Evolutionary conservation across 2,329 filamentous ascomycete genomes (phyloP).

Genomic region (Fusarium transvaalense): DNA sequence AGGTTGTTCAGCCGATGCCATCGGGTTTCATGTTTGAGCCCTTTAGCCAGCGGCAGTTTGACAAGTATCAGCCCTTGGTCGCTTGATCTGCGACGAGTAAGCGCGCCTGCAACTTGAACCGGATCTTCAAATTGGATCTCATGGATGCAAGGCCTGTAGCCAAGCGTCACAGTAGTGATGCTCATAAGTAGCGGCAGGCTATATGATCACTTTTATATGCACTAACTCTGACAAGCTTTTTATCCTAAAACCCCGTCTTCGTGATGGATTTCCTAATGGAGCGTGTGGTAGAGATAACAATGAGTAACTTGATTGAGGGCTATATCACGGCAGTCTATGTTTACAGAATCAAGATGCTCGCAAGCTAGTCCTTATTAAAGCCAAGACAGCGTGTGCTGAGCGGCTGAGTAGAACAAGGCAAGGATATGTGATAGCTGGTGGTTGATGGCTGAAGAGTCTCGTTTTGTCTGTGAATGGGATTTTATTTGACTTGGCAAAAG

Average conservation of each 20-base stretch:
- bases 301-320: background rate
- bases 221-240: constrained; percentile 15
- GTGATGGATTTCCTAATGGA: background rate
- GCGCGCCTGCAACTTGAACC: constrained; percentile 21
- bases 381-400: background rate
- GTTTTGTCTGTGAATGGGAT: background rate
- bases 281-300: background rate
- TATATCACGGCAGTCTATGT: background rate
- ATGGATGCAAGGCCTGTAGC: constrained; percentile 22
- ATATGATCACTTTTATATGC: constrained; percentile 9
- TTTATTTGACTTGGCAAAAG: background rate
- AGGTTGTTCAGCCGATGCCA: background rate
- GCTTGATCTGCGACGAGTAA: constrained; percentile 13
- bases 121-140: constrained; percentile 18
- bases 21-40: constrained; percentile 21
- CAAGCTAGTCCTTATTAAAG: constrained; percentile 3
- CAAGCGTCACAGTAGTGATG: constrained; percentile 8
- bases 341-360: background rate
- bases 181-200: background rate
- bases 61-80: constrained; percentile 25
- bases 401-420: background rate
- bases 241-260: background rate
- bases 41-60: constrained; percentile 18
- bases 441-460: constrained; percentile 2
- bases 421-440: background rate